Evolutionary conservation across 2,329 filamentous ascomycete genomes (phyloP), one percentile per base, ranked within the genome.

Genomic region (Penicillium sp.): DNA sequence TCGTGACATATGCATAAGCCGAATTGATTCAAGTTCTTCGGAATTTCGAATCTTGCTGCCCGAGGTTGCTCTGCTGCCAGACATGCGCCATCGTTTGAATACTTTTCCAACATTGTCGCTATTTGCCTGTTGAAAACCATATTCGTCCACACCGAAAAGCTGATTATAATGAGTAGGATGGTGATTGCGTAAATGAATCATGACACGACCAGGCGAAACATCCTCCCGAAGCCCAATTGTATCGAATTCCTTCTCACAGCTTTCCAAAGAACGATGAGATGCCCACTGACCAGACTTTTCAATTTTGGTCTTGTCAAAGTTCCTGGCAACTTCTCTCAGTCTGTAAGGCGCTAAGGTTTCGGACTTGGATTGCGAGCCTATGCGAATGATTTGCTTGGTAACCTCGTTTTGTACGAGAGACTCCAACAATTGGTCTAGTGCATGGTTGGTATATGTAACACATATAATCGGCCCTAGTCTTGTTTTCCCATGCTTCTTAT

Each of bases 311-410:
- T 54, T 53, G 2, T 5, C 21, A 8, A 38, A 3, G 3, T 24
- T 21, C 9, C 12, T 45, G 4, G 50, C 52, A 21, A 69, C 55
- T 0, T 61, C 57, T 0, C 76, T 71, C 5, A 88, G 74, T 55
- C 83, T 86, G n/a, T 80, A 65, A 0, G 65, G 64, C 8, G 79
- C 64, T 0, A 89, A 68, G 1, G 69, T 62, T 28, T 81, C 77
- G 0, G 82, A 84, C 57, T 84, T 83, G 1, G 79, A 84, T 16
- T 48, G 50, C 8, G 43, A 46, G 0, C 87, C 86, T 5, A 90
- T 81, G 0, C 86, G 83, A 24, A 89, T 78, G 24, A 89, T 76
- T 5, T 81, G 63, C 2, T 42, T 47, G 1, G 52, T 54, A 9
- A 54, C 43, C 3, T 20, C 12, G 7, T 47, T 54, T 23, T 54